Conservation (phyloP, 139 green algal species). For the Chlorokybus atmophyticus region DNA sequence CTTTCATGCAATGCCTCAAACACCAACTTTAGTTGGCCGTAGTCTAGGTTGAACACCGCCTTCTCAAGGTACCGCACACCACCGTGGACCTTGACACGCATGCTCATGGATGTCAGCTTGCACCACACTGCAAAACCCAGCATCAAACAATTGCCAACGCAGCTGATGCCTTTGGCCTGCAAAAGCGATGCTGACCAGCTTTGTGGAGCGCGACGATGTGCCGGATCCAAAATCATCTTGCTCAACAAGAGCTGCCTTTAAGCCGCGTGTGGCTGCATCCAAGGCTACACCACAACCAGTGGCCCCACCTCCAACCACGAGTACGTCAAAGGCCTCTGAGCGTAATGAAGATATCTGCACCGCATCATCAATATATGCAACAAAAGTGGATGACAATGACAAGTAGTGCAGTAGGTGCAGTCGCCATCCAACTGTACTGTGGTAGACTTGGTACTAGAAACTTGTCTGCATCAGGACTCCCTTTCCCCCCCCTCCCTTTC, state of each 20-base stretch:
- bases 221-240: constrained; percentile 73
- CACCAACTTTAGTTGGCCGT: constrained; percentile 26
- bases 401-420: no score
- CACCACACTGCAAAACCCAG: background rate
- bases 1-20: background rate
- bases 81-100: constrained; percentile 44
- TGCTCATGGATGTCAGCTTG: background rate
- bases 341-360: no score
- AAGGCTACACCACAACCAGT: constrained; percentile 80
- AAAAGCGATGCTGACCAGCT: background rate
- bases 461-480: no score
- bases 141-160: background rate
- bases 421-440: no score
- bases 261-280: constrained; percentile 60
- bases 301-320: constrained; percentile 61
- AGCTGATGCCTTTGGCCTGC: background rate
- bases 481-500: no score
- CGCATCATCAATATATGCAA: no score
- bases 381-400: no score
- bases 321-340: constrained; percentile 30
- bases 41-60: constrained; percentile 70
- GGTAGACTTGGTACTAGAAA: no score
- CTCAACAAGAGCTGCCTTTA: constrained; percentile 79
- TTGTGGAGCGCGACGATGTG: background rate
- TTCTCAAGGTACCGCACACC: constrained; percentile 90